A percentile compares a stretch with the other conserved stretches of the same genome.
These are phyloP conservation scores for Scheffersomyces stipitis DNA, from an alignment of 805 yeast genomes.

Conservation along the genomic window DNA sequence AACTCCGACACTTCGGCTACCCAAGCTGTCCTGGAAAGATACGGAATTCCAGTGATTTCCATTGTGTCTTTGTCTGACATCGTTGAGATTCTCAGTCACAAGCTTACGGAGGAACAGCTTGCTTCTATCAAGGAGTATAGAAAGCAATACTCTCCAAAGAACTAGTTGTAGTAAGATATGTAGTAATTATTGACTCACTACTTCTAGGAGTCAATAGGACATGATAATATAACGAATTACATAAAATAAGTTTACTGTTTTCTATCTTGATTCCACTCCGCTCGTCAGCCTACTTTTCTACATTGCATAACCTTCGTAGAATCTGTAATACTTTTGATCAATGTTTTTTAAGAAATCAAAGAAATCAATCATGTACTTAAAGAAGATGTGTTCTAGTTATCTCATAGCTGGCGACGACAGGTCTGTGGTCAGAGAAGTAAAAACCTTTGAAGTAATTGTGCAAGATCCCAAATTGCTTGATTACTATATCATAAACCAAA, in stretches of 20 bases:
- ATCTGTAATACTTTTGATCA: no score
- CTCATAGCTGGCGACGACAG: constrained; percentile 28
- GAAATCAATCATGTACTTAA: no score
- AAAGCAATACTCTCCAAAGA: constrained; percentile 46
- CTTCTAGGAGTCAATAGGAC: no score
- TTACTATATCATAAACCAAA: constrained; percentile 14
- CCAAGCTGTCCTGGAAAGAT: constrained; percentile 68
- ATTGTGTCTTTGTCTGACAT: constrained; percentile 79
- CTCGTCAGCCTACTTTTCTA: no score
- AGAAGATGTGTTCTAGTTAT: constrained; percentile 4
- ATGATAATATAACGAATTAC: no score
- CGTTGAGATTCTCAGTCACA: constrained; percentile 56
- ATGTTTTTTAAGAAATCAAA: no score
- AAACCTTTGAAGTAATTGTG: constrained; percentile 30
- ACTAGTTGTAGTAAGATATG: constrained; percentile 1
- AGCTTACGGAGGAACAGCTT: constrained; percentile 58
- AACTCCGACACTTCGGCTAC: constrained; percentile 75
- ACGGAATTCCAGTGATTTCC: constrained; percentile 78
- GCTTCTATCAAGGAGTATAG: constrained; percentile 60
- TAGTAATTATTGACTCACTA: no score
- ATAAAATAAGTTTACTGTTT: no score
- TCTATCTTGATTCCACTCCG: no score
- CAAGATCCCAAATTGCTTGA: constrained; percentile 40
- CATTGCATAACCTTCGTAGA: no score
- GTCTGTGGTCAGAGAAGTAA: constrained; percentile 44